Conservation (phyloP, 306 rosid species). For the Phaseolus lunatus region DNA sequence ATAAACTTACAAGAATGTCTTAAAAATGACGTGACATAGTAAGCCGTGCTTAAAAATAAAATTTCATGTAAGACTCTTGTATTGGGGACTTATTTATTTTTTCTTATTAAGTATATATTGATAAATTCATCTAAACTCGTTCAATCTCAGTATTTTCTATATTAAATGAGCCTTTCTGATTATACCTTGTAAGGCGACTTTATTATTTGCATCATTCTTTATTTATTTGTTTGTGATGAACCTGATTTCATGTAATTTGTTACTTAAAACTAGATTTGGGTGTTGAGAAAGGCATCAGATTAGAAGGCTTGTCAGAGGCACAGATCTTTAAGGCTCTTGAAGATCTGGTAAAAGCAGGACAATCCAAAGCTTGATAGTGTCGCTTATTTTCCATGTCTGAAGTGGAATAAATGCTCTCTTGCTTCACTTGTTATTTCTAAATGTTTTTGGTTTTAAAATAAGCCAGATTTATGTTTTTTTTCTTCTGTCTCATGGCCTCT, state of each 20-base stretch:
- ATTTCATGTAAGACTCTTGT: too few relatives aligned
- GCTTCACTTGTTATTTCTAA: constrained; percentile 37
- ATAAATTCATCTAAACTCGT: background rate
- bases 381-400: constrained; percentile 32
- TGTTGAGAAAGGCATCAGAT: constrained; percentile 76
- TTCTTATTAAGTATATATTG: background rate
- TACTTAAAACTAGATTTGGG: constrained; percentile 71
- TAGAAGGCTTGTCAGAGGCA: constrained; percentile 84
- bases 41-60: too few relatives aligned
- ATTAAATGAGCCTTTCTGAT: background rate
- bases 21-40: too few relatives aligned
- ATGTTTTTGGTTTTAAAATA: constrained; percentile 15
- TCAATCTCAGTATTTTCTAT: background rate
- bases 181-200: background rate
- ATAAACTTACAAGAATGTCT: too few relatives aligned
- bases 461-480: background rate
- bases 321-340: constrained; percentile 87
- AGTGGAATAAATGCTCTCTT: constrained; percentile 56
- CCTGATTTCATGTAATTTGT: constrained; percentile 34
- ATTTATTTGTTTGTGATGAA: background rate
- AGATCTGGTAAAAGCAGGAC: constrained; percentile 76
- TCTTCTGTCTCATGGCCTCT: constrained; percentile 10
- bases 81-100: background rate
- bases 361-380: constrained; percentile 58
- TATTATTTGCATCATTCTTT: background rate